Evolutionary conservation across 164 flowering plant genomes (phyloP).

Genomic region (Kalanchoe fedtschenkoi): DNA sequence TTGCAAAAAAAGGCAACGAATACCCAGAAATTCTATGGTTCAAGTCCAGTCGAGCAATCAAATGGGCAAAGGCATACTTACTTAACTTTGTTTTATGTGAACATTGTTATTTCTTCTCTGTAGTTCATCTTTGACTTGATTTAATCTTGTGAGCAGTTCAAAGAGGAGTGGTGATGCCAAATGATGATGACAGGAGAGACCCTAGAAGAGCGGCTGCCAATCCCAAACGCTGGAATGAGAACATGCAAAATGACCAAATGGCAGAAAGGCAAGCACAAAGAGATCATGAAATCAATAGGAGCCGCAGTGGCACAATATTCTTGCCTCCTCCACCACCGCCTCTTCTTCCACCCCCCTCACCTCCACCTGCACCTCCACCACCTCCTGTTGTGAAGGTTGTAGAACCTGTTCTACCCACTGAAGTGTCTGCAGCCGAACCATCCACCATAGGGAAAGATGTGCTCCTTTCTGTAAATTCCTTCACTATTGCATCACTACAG

Average conservation of each 20-base stretch:
- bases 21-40: conserved; percentile 19
- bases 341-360: conserved; percentile 39
- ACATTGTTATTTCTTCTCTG: not conserved
- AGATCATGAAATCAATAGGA: conserved; percentile 28
- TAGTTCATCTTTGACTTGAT: not conserved
- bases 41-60: conserved; percentile 28
- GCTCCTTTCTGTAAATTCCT: conserved; percentile 36
- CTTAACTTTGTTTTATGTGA: not conserved
- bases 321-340: conserved; percentile 33
- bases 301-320: conserved; percentile 18
- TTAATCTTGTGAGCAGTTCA: conserved; percentile 22
- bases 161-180: conserved; percentile 18
- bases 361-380: conserved; percentile 36
- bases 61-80: conserved; percentile 31
- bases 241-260: conserved; percentile 11
- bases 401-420: conserved; percentile 30
- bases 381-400: conserved; percentile 23
- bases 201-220: conserved; percentile 13
- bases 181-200: conserved; percentile 23
- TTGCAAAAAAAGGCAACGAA: conserved; percentile 21
- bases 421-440: conserved; percentile 15
- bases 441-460: conserved; percentile 16
- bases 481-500: conserved; percentile 78
- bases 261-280: conserved; percentile 16
- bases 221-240: conserved; percentile 20